Evolutionary conservation across 805 yeast species (phyloP).

Genomic region (Torulaspora indica): DNA sequence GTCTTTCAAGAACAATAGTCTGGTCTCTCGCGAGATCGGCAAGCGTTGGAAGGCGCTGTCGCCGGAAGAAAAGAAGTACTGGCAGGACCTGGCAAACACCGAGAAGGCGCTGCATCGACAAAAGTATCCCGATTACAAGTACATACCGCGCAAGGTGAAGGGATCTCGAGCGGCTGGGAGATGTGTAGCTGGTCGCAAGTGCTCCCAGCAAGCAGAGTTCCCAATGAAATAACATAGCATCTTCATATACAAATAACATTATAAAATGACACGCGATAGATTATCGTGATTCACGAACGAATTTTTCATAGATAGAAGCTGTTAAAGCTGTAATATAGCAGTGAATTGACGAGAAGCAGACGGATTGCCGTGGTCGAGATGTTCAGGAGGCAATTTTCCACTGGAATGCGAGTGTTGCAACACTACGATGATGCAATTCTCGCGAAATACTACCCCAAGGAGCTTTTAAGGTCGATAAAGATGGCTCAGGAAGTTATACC

Average conservation of each 20-base stretch:
- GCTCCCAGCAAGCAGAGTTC: conserved; percentile 1
- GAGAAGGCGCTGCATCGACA: conserved; percentile 65
- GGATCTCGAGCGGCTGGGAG: background rate
- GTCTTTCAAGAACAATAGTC: conserved; percentile 32
- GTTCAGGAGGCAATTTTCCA: conserved; percentile 24
- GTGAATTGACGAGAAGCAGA: no score
- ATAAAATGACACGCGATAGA: no score
- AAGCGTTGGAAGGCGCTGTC: conserved; percentile 42
- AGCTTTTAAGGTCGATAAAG: conserved; percentile 72
- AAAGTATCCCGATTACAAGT: conserved; percentile 83
- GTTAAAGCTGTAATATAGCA: no score
- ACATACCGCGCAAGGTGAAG: conserved; percentile 47
- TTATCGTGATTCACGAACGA: no score
- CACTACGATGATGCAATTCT: conserved; percentile 38
- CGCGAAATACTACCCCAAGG: conserved; percentile 74
- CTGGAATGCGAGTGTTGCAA: conserved; percentile 16
- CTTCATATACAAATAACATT: background rate
- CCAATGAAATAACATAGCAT: background rate
- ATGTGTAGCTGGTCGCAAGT: background rate
- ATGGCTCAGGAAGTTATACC: conserved; percentile 78
- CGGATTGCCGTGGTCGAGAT: conserved; percentile 1
- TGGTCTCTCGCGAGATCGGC: conserved; percentile 54
- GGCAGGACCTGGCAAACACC: conserved; percentile 62
- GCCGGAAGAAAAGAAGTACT: conserved; percentile 61
- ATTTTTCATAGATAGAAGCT: no score